Base-by-base conservation (phyloP, 2,329 filamentous ascomycete genomes). In the Stagonosporopsis cucurbitacearum region DNA sequence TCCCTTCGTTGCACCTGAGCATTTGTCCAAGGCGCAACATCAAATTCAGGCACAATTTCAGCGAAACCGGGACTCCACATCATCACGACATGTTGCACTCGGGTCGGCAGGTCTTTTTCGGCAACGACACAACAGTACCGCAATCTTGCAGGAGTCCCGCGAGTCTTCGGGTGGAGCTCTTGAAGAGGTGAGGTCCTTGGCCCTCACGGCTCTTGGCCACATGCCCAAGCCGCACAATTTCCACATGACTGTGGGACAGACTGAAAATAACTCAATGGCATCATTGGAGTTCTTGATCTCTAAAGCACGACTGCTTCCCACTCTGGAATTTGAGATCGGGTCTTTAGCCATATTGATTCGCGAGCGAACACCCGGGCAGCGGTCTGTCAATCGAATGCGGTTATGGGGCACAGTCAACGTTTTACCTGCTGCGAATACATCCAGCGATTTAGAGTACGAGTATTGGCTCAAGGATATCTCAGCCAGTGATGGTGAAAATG, bases 201-300 rank as follows among this genome's bases (percentile, higher is more conserved):
- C 51, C 6, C 47, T 73, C 13, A 45, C 64, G 36, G 66, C 69
- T 23, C 54, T 75, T 26, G 68, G 65, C 6, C 66, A 71, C n/a
- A 17, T 25, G 2, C 36, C 51, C 28, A 51, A 50, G 19, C 40
- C 50, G 20, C 63, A 51, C 40, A 66, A 30, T 66, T 84, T 51
- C 72, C 86, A 89, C 68, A 72, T 89, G 71, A 88, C 85, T 0
- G 73, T 89, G 22, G 87, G 83, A 0, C 86, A 89, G 63, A 84
- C 79, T 37, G 78, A 81, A 32, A 79, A 84, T 22, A 62, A 74
- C 9, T 67, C 74, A 4, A 71, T 77, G 5, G 75, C 78, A 17
- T 72, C 79, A n/a, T 80, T 84, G 56, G 74, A 80, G 7, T 83
- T 81, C 30, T 69, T 87, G 5, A 55, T 84, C 4, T 75, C 82